These are phyloP conservation scores for Moesziomyces parantarcticus DNA, from an alignment of 1,284 basidiomycete genomes.

Conservation along the genomic window DNA sequence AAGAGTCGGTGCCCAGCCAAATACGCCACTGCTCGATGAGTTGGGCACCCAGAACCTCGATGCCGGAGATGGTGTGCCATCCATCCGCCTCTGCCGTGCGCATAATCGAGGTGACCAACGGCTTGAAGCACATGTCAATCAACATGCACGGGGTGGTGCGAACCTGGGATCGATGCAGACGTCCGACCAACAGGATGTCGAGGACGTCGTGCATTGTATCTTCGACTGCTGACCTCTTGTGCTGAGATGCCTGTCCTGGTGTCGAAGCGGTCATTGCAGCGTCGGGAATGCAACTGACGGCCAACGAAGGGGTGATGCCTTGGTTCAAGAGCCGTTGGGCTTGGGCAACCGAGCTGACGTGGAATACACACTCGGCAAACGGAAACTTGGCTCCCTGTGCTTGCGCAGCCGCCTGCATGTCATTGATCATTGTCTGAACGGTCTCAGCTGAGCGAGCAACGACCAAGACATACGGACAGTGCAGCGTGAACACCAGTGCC, in stretches of 20 bases:
- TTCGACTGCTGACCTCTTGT: not conserved
- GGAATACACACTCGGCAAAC: slow-evolving; percentile 4
- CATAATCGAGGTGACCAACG: slow-evolving; percentile 11
- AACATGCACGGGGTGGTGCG: slow-evolving; percentile 10
- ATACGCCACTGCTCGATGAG: slow-evolving; percentile 15
- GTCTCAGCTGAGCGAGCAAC: slow-evolving; percentile 5
- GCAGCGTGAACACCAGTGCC: slow-evolving; percentile 7
- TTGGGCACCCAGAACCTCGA: slow-evolving; percentile 10
- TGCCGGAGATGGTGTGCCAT: slow-evolving; percentile 10
- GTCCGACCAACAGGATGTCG: slow-evolving; percentile 7
- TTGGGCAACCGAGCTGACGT: slow-evolving; percentile 6
- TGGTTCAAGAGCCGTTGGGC: slow-evolving; percentile 10
- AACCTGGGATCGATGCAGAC: slow-evolving; percentile 8
- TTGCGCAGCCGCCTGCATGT: slow-evolving; percentile 4
- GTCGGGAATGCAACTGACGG: slow-evolving; percentile 14
- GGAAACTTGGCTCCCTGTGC: slow-evolving; percentile 10
- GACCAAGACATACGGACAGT: slow-evolving; percentile 8
- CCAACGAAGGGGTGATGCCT: slow-evolving; percentile 12
- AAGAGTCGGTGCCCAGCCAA: slow-evolving; percentile 8
- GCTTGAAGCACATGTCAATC: slow-evolving; percentile 17
- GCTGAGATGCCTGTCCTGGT: not conserved
- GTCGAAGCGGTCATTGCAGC: slow-evolving; percentile 3
- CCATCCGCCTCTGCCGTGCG: slow-evolving; percentile 5
- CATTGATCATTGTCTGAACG: slow-evolving; percentile 2
- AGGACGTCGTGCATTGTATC: slow-evolving; percentile 3